Percentiles rank a stretch among this genome's conserved stretches.
These are phyloP conservation scores for Selaginella tamariscina DNA, from an alignment of 75 land plant genomes.

Conservation along the genomic window DNA sequence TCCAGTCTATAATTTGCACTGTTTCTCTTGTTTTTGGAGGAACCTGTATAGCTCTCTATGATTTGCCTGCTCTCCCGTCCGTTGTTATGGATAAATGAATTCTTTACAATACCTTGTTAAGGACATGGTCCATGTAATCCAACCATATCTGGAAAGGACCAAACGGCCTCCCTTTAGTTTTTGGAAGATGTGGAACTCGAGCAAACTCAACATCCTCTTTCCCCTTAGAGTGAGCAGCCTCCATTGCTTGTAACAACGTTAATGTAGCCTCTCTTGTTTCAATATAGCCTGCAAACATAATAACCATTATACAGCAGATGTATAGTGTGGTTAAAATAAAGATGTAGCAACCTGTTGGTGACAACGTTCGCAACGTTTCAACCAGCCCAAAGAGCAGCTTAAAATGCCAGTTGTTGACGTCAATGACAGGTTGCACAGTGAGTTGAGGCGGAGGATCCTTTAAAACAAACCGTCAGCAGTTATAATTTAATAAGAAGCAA, in stretches of 20 bases:
- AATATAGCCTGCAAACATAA: neutral
- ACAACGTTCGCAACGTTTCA: conserved; percentile 4
- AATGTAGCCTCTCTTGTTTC: neutral
- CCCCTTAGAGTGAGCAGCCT: neutral
- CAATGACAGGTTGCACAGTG: conserved; percentile 19
- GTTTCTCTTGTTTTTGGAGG: neutral
- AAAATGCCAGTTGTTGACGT: conserved; percentile 15
- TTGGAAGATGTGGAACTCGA: conserved; percentile 17
- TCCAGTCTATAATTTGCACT: conserved; percentile 20
- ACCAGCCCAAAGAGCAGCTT: conserved; percentile 19
- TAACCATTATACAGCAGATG: neutral
- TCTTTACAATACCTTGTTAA: neutral
- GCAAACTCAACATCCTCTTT: neutral
- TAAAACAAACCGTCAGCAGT: neutral
- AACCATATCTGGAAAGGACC: conserved; percentile 27
- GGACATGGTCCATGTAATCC: neutral
- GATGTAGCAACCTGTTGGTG: too few species aligned
- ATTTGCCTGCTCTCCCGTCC: neutral
- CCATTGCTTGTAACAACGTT: neutral
- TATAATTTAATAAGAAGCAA: neutral
- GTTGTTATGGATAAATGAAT: neutral
- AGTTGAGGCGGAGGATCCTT: conserved; percentile 10
- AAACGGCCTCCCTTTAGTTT: conserved; percentile 16
- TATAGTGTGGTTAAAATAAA: too few species aligned
- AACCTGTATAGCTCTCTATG: neutral